These are phyloP conservation scores for Fomitiporia mediterranea DNA, from an alignment of 1,284 basidiomycete species.

Conservation along the genomic window DNA sequence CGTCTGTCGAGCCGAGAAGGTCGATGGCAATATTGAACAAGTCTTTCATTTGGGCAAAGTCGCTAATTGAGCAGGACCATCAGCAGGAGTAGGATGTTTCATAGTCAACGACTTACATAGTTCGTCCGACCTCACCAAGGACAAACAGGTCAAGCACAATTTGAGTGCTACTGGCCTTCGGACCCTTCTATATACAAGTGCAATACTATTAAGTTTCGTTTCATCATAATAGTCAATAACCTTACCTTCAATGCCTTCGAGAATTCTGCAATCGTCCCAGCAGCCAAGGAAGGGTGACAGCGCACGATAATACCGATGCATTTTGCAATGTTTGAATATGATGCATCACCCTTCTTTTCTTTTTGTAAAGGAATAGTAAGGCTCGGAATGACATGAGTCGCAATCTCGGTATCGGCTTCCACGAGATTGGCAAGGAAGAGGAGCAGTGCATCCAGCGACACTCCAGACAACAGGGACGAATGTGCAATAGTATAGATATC, in stretches of 20 bases:
- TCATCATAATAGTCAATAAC: slow-evolving; percentile 3
- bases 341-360: slow-evolving; percentile 49
- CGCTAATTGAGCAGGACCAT: slow-evolving; percentile 41
- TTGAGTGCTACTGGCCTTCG: slow-evolving; percentile 62
- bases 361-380: slow-evolving; percentile 61
- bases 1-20: slow-evolving; percentile 71
- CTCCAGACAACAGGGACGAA: slow-evolving; percentile 71
- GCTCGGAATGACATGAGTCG: slow-evolving; percentile 70
- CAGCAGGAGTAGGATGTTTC: neutral
- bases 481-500: slow-evolving; percentile 70
- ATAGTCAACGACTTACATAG: slow-evolving; percentile 53
- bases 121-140: slow-evolving; percentile 86
- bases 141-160: slow-evolving; percentile 82
- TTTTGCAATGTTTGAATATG: slow-evolving; percentile 69
- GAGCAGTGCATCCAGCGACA: slow-evolving; percentile 75
- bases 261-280: slow-evolving; percentile 78
- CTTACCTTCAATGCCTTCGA: slow-evolving; percentile 69
- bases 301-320: slow-evolving; percentile 79
- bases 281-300: slow-evolving; percentile 63
- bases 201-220: neutral
- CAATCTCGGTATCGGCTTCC: slow-evolving; percentile 76
- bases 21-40: slow-evolving; percentile 72
- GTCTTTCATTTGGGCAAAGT: slow-evolving; percentile 74
- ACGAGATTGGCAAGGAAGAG: slow-evolving; percentile 80
- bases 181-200: slow-evolving; percentile 39